Evolutionary conservation across 1,139 yeast genomes (phyloP), one percentile per base, ranked within the genome.

Genomic region (Hyphopichia khmerensis): DNA sequence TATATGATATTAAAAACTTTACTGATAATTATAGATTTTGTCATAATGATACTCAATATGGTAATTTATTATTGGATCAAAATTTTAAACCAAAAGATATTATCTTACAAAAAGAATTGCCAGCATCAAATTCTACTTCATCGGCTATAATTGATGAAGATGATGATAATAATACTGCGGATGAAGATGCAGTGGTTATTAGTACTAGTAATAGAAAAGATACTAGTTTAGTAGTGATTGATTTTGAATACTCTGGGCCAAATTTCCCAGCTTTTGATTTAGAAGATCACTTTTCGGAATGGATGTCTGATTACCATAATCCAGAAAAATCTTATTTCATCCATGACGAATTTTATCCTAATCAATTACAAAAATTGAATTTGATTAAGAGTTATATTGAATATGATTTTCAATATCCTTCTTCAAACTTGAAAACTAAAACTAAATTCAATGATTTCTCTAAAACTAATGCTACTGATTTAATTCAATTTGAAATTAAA

Each of bases 11-110:
- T 31, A 69, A 67, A 16, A 64, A 59, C 7, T 64, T 83, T 44
- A 63, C 74, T 32, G 62, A 70, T 13, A 69, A 72, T 47, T 69
- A 86, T 49, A 89, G 80, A 31, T 93, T 93, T 58, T 89, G 97
- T 54, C 98, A 91, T 62, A 91, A 91, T 59, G 97, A 91, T 64
- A 87, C 99, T 1, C 99, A 93, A 62, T 93, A 93, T 60, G 99
- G 99, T 32, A 93, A 93, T 59, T 74, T 93, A 50, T 67, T 86
- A 43, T 77, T 86, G 50, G 70, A 67, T 44, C 66, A 65, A 41
- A 49, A 65, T 2, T 72, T 73, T 41, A 55, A 67, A 36, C 59
- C 64, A 1, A 52, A 57, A 16, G 72, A 67, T 21, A 61, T 78
- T 62, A 40, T 82, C 57, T 33, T 62, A 53, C 51, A 57, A 26